Evolutionary conservation across 352 stramenopile genomes (phyloP).

Genomic region (Poterioochromonas sp.): DNA sequence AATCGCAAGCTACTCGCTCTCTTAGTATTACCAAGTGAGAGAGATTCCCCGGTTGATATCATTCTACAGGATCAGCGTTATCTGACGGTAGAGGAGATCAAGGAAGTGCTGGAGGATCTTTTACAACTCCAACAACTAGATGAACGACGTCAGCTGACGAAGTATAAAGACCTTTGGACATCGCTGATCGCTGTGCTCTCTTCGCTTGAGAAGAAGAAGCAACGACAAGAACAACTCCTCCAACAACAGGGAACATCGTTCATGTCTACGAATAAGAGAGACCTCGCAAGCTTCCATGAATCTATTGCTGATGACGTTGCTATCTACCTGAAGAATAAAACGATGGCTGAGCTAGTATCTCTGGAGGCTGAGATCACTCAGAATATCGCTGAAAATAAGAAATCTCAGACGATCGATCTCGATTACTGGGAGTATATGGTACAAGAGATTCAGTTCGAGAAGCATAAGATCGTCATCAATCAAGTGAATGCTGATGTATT

Average conservation of each 20-base stretch:
- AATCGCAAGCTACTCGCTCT: no score
- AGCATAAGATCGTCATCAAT: neutral
- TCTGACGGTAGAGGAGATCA: constrained; percentile 47
- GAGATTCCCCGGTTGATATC: neutral
- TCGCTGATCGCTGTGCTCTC: neutral
- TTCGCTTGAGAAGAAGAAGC: constrained; percentile 23
- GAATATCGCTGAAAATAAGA: neutral
- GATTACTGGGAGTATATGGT: constrained; percentile 26
- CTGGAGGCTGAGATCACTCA: neutral
- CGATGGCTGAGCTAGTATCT: neutral
- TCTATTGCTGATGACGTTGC: neutral
- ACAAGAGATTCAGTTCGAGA: neutral
- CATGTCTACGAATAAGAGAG: no score
- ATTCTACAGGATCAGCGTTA: neutral
- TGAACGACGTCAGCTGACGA: no score
- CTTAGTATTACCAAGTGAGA: no score
- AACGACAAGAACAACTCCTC: neutral
- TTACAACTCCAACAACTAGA: constrained; percentile 68
- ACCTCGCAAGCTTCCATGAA: no score
- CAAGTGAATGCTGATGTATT: neutral
- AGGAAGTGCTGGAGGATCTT: constrained; percentile 75
- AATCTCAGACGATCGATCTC: constrained; percentile 36
- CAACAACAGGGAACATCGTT: no score
- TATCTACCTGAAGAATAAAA: neutral
- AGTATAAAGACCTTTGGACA: neutral